Evolutionary conservation across 768 basidiomycete species (phyloP).

Genomic region (Pleurotus ostreatus): DNA sequence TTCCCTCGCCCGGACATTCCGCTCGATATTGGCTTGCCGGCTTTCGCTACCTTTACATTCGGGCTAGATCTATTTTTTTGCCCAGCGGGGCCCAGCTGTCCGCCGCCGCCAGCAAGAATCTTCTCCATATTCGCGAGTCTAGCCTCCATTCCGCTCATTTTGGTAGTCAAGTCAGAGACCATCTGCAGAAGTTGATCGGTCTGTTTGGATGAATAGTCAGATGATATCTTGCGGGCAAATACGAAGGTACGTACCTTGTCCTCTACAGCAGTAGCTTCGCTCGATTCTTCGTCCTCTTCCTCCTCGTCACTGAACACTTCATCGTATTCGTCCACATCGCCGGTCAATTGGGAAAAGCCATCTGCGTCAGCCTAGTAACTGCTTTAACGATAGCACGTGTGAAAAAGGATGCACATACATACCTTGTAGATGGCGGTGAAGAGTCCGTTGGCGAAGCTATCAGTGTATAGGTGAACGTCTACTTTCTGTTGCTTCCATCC

Average conservation of each 20-base stretch:
- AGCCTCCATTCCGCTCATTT: neutral
- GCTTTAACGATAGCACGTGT: neutral
- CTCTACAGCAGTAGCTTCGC: neutral
- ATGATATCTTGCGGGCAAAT: neutral
- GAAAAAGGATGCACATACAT: neutral
- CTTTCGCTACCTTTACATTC: neutral
- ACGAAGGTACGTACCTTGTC: too few species aligned
- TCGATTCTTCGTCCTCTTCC: neutral
- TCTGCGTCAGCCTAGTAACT: neutral
- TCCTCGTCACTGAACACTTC: neutral
- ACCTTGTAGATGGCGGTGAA: neutral
- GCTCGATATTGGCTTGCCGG: neutral
- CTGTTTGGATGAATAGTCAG: neutral
- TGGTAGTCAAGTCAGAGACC: neutral
- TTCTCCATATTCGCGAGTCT: constrained; percentile 6
- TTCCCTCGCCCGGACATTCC: neutral
- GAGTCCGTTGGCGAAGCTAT: constrained; percentile 6
- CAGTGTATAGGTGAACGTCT: constrained; percentile 1
- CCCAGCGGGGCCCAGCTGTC: neutral
- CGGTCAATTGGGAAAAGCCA: neutral
- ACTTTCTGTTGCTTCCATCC: constrained; percentile 9
- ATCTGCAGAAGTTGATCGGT: constrained; percentile 1
- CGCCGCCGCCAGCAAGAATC: neutral
- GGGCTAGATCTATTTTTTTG: neutral
- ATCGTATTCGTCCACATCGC: constrained; percentile 4